Evolutionary conservation across 139 green algal species (phyloP), one percentile per base, ranked within the genome.

Genomic region (Pseudopediastrum boryanum): DNA sequence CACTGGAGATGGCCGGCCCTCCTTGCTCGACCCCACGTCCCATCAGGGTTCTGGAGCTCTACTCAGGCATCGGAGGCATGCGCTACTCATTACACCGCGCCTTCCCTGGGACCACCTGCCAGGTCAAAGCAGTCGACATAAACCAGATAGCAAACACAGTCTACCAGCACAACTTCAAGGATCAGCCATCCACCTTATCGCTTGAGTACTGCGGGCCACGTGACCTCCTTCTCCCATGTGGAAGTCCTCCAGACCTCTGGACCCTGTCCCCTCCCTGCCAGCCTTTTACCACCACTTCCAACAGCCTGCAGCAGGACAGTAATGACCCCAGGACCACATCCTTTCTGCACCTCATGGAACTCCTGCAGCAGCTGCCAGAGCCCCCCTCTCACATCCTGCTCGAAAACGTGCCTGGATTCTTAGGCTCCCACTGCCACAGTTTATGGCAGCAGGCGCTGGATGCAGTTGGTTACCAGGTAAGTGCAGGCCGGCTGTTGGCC

Each of bases 1-100:
- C n/a, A n/a, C n/a, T n/a, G n/a, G n/a, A n/a, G n/a, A n/a, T n/a
- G n/a, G n/a, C n/a, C n/a, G n/a, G n/a, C n/a, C n/a, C n/a, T n/a
- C n/a, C n/a, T n/a, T n/a, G n/a, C n/a, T n/a, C n/a, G n/a, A n/a
- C n/a, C n/a, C n/a, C n/a, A n/a, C n/a, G n/a, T n/a, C n/a, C n/a
- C n/a, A n/a, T n/a, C n/a, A n/a, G n/a, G n/a, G n/a, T n/a, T 63
- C 19, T 76, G 6, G 69, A 76, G 48, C 69, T 76, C 6, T 76
- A 76, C 25, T 56, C 36, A 21, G 69, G 69, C 8, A 48, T 76
- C 23, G 69, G 69, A 35, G 69, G 69, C 16, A 76, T 76, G 69
- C 46, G 69, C 4, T 23, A 65, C 3, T 48, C 43, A 41, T 23
- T 76, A 1, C 29, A 39, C 27, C 50, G 33, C 46, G 69, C n/a